These are phyloP conservation scores for Cyphellophora attinorum DNA, from an alignment of 2,329 filamentous ascomycete species.

Conservation along the genomic window DNA sequence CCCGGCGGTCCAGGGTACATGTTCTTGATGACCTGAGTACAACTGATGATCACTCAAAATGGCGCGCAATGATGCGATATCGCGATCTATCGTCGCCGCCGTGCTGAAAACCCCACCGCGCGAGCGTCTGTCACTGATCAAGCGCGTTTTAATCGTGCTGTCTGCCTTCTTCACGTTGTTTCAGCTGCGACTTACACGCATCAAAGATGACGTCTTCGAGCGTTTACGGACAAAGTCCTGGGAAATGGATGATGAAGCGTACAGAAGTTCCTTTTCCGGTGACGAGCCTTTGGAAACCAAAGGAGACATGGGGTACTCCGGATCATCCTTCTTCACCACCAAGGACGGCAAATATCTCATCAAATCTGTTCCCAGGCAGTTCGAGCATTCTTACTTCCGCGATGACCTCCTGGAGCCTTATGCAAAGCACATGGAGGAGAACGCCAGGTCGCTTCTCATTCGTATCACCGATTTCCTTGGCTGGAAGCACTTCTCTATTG, in stretches of 20 bases:
- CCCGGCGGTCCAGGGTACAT: too few species aligned
- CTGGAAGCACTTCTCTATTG: conserved; percentile 41
- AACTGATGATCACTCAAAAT: too few species aligned
- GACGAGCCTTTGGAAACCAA: conserved; percentile 42
- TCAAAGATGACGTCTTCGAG: conserved; percentile 39
- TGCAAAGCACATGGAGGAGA: conserved; percentile 50
- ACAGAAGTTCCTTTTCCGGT: conserved; percentile 43
- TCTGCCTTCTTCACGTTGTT: conserved; percentile 37
- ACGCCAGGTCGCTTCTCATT: conserved; percentile 54
- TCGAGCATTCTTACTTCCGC: conserved; percentile 62
- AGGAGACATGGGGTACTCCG: conserved; percentile 50
- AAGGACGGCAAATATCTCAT: conserved; percentile 57
- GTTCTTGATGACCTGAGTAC: too few species aligned
- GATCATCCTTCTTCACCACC: conserved; percentile 58
- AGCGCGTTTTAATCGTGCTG: conserved; percentile 31
- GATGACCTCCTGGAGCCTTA: conserved; percentile 58
- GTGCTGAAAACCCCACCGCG: conserved; percentile 20
- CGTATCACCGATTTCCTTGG: conserved; percentile 61
- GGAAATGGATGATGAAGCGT: conserved; percentile 45
- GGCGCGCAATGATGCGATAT: conserved; percentile 21
- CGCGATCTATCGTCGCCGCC: conserved; percentile 31
- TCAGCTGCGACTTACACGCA: conserved; percentile 38
- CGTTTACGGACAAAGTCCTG: conserved; percentile 43
- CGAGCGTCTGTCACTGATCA: conserved; percentile 24
- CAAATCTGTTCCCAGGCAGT: conserved; percentile 60